Evolutionary conservation across 2,329 filamentous ascomycete genomes (phyloP).

Genomic region (Botrytis squamosa): DNA sequence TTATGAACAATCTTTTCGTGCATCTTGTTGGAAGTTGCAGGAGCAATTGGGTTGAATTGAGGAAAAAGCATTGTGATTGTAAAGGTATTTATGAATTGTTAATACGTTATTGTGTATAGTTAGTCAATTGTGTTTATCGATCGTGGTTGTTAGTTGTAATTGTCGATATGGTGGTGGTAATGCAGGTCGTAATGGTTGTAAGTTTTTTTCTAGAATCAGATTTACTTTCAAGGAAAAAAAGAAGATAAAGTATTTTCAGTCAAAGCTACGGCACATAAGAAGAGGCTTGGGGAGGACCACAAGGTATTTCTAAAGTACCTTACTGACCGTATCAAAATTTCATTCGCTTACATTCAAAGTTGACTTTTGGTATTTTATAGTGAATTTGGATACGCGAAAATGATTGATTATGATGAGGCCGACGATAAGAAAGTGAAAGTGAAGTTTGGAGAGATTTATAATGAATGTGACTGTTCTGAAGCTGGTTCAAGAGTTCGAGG

Average conservation of each 20-base stretch:
- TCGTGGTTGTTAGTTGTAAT: neutral
- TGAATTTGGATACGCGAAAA: slow-evolving; percentile 2
- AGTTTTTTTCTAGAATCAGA: neutral
- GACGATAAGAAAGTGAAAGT: neutral
- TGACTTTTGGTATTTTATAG: neutral
- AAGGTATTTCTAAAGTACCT: neutral
- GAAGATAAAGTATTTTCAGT: neutral
- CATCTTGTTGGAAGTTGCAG: neutral
- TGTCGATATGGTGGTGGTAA: neutral
- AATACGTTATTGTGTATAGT: neutral
- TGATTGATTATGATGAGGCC: neutral
- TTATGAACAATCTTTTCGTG: neutral
- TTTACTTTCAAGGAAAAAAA: neutral
- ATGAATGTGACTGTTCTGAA: neutral
- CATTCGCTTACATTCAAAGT: neutral
- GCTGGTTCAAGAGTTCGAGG: too few species aligned
- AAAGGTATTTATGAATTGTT: neutral
- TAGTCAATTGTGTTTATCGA: neutral
- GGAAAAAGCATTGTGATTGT: neutral
- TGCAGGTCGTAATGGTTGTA: neutral
- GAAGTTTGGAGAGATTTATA: neutral
- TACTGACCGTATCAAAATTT: neutral
- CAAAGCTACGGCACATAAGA: neutral
- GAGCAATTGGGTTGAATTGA: neutral
- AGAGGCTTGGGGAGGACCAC: neutral